Evolutionary conservation across 2,329 filamentous ascomycete species (phyloP), one percentile per base, ranked within the genome.

Genomic region (Ophiostoma tasmaniense): DNA sequence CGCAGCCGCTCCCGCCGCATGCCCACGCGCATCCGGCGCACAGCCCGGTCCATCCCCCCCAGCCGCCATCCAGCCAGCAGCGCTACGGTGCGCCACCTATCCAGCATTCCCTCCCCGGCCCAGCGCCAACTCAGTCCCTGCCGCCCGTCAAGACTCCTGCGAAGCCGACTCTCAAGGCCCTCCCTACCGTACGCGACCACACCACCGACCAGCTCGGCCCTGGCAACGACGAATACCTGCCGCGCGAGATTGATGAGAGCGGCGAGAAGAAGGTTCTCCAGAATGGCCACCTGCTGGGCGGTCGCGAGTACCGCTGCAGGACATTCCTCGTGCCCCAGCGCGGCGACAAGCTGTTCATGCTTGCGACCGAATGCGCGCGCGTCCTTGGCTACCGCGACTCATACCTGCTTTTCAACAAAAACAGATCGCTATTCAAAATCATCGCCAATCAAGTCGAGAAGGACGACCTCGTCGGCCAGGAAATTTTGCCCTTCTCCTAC

Each of bases 341-440:
- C 74, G 93, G 92, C 35, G 90, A 96, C 73, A 97, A 97, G 79
- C 85, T 98, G 6, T 99, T 98, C 80, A 99, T 99, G 95, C 87
- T 99, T 67, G 95, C 95, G 45, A 99, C 95, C 20, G 95, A 99
- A 80, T 98, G 95, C 77, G 95, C 95, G 30, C 88, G 95, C 73
- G 93, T 97, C 3, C 83, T 98, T 28, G 91, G 93, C 64, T 99
- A 99, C 78, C 87, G 95, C 71, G 95, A 99, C 78, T 97, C 93
- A n/a, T 99, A 99, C 78, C 84, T 99, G 45, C 82, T 99, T 20
- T 99, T 99, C 83, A 98, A 98, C 85, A 97, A 98, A 81, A 98
- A 99, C 78, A 86, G 94, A 73, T 98, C 95, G 1, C 83, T 99
- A 10, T 96, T 87, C 84, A 99, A 99, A 80, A 99, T 99, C 76